Base-by-base conservation (phyloP, 1,139 yeast genomes). In the Candida pseudoviswanathii region DNA sequence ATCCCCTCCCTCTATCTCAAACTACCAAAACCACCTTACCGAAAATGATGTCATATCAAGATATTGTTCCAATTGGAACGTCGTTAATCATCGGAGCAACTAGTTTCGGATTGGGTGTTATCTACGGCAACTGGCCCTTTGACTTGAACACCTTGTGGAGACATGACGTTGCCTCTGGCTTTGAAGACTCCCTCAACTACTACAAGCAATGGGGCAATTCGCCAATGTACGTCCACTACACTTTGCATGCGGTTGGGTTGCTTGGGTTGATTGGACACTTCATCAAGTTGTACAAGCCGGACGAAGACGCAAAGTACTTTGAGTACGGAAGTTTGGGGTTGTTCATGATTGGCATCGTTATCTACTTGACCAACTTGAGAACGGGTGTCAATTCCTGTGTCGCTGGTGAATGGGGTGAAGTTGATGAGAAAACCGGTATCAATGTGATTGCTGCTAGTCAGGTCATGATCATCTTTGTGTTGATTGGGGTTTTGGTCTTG, bases 371-470 rank as follows among this genome's bases (percentile, higher is more conserved):
- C 59, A 94, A 94, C 70, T 75, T 94, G 58, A 81, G 92, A 66
- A 82, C 89, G 47, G 99, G 99, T 46, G 76, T 86, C 46, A 80
- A 80, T 59, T 82, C 95, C 47, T 82, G 90, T 52, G 61, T 81
- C 30, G 68, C 79, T 51, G 91, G 92, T 43, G 75, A 82, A 53
- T 94, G 98, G 97, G 98, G 97, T 55, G 98, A 94, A 49, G 96
- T 94, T 47, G 90, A 89, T 61, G 83, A 80, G 66, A 75, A 77
- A 54, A 90, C 96, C 29, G 98, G 98, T 25, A 71, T 94, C 60
- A 89, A 89, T 58, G 97, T 94, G 41, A 82, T 94, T 66, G 97
- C 96, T 41, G 97, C 98, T 4, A 85, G 96, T 41, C 86, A 86
- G 68, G 81, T 88, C 43, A 86, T 94, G 77, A 77, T 89, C 56